phyloP scores from a whole-genome alignment of 352 stramenopile genomes.

The Globisporangium uncinulatum region DNA sequence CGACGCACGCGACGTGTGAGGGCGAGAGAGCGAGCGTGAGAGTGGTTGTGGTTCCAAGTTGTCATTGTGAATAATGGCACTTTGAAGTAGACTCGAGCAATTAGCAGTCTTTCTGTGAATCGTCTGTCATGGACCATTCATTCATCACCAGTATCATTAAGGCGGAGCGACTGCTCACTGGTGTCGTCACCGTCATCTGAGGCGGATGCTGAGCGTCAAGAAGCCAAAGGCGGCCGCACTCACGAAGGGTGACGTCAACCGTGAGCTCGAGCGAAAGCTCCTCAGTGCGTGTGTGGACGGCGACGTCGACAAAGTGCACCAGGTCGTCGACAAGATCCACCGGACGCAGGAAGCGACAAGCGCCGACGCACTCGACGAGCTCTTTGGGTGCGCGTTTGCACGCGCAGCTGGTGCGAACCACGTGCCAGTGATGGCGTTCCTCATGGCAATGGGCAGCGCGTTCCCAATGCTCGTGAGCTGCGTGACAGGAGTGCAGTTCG shows the following conservation, averaged over 20 bases:
- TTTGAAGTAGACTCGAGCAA: background rate
- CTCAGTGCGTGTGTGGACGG: constrained; percentile 2
- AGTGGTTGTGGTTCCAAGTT: background rate
- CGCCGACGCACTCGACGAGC: constrained; percentile 11
- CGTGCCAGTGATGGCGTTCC: constrained; percentile 7
- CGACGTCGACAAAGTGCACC: constrained; percentile 6
- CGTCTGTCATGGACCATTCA: background rate
- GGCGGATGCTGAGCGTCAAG: background rate
- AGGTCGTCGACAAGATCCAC: constrained; percentile 5
- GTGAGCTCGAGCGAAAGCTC: constrained; percentile 7
- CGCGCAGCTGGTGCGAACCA: constrained; percentile 11
- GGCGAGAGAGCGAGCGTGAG: background rate
- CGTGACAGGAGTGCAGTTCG: constrained; percentile 14
- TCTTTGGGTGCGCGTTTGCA: constrained; percentile 18
- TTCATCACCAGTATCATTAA: too few species aligned
- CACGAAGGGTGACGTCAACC: background rate
- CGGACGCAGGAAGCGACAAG: background rate
- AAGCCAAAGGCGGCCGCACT: background rate
- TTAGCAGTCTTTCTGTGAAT: too few species aligned
- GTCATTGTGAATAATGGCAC: background rate
- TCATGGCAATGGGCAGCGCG: constrained; percentile 1
- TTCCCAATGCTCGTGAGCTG: constrained; percentile 7
- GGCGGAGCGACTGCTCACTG: background rate
- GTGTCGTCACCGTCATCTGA: background rate
- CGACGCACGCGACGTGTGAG: constrained; percentile 28